Conservation (phyloP, 352 stramenopile species). For the Phytophthora fragariae region DNA sequence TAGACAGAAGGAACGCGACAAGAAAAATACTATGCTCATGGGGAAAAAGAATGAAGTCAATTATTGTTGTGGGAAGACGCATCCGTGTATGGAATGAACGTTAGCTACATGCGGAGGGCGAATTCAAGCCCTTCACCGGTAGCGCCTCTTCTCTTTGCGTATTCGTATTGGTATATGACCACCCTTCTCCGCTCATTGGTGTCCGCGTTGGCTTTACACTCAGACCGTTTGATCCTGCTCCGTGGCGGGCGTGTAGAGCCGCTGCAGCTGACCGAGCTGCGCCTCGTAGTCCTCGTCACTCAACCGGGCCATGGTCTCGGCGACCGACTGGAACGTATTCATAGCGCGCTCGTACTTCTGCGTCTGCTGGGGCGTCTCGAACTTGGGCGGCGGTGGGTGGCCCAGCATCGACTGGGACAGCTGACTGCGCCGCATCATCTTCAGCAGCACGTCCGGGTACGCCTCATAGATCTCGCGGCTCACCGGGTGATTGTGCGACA, state of each 20-base stretch:
- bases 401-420: constrained; percentile 67
- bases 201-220: constrained; percentile 25
- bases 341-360: constrained; percentile 85
- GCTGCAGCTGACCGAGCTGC: constrained; percentile 78
- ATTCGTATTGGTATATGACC: constrained; percentile 26
- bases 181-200: background rate
- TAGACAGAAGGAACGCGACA: no score
- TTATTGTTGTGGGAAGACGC: constrained; percentile 32
- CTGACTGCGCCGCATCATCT: constrained; percentile 86
- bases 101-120: background rate
- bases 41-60: background rate
- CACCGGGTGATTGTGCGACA: constrained; percentile 87
- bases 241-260: constrained; percentile 72
- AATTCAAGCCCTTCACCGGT: background rate
- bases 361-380: constrained; percentile 72
- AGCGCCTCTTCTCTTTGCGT: constrained; percentile 22
- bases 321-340: constrained; percentile 67
- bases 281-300: constrained; percentile 78
- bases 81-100: constrained; percentile 20
- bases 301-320: constrained; percentile 78
- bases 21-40: no score
- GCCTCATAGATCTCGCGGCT: constrained; percentile 87
- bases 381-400: constrained; percentile 77
- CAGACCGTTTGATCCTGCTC: constrained; percentile 70
- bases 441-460: constrained; percentile 85